Percentiles rank a stretch among this genome's conserved stretches.
Conservation (phyloP, 2,329 filamentous ascomycete species). For the Sporothrix sp. region DNA sequence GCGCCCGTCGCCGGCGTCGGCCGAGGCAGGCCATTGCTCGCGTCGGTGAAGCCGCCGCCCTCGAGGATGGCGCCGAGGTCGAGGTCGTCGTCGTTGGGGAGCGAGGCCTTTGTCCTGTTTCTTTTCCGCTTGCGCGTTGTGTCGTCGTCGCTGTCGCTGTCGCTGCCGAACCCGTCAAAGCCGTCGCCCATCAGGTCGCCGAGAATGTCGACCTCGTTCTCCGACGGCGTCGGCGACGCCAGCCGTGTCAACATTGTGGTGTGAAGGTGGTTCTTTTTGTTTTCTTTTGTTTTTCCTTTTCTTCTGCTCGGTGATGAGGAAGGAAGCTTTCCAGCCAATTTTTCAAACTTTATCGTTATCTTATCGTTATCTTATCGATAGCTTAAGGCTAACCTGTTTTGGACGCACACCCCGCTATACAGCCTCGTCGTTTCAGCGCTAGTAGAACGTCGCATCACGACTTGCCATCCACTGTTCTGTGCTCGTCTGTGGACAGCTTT, state of each 20-base stretch:
- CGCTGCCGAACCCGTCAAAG: constrained; percentile 32
- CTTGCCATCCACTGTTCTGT: too few relatives aligned
- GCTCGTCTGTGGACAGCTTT: neutral
- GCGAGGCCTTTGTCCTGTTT: constrained; percentile 18
- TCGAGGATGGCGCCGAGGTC: constrained; percentile 55
- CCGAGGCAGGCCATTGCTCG: constrained; percentile 1
- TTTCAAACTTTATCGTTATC: too few relatives aligned
- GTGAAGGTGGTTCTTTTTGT: neutral
- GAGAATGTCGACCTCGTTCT: constrained; percentile 86
- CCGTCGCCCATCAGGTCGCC: constrained; percentile 58
- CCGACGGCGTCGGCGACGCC: constrained; percentile 73
- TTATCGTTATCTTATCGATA: constrained; percentile 13
- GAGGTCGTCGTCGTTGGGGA: constrained; percentile 35
- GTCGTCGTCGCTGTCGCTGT: constrained; percentile 28
- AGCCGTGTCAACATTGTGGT: constrained; percentile 58
- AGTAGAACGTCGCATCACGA: too few relatives aligned
- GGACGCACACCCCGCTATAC: too few relatives aligned
- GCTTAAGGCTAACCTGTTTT: too few relatives aligned
- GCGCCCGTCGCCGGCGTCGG: constrained; percentile 27
- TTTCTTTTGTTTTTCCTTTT: neutral
- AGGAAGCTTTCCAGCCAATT: too few relatives aligned
- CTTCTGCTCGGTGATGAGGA: too few relatives aligned
- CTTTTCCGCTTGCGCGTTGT: constrained; percentile 25
- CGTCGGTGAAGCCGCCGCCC: constrained; percentile 36
- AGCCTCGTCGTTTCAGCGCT: neutral